These are phyloP conservation scores for Rauvolfia tetraphylla DNA, from an alignment of 257 asterid genomes.

Conservation along the genomic window DNA sequence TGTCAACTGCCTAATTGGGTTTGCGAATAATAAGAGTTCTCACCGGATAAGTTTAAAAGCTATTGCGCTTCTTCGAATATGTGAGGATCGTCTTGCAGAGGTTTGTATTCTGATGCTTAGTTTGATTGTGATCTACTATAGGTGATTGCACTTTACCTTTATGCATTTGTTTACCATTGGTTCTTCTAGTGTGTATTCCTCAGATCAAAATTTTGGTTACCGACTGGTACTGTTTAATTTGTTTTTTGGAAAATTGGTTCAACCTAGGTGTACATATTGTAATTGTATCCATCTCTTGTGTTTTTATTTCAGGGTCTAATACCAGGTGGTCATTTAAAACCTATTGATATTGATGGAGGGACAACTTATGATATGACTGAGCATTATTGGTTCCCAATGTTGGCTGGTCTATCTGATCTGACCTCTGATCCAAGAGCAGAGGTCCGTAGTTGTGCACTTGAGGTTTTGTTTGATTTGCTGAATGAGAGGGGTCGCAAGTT, in stretches of 20 bases:
- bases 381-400: constrained; percentile 99
- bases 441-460: constrained; percentile 96
- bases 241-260: background rate
- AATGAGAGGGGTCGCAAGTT: constrained; percentile 97
- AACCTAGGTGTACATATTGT: background rate
- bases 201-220: background rate
- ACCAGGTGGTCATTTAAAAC: constrained; percentile 94
- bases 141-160: background rate
- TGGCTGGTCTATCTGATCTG: constrained; percentile 97
- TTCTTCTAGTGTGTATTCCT: background rate
- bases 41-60: constrained; percentile 97
- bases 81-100: constrained; percentile 99
- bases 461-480: constrained; percentile 95
- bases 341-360: constrained; percentile 56
- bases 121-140: constrained; percentile 7
- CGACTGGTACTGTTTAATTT: background rate
- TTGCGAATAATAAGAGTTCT: constrained; percentile 90
- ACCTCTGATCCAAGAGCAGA: constrained; percentile 96
- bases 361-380: constrained; percentile 83
- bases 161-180: background rate
- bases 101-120: constrained; percentile 36
- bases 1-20: constrained; percentile 97
- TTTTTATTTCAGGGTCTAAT: constrained; percentile 67
- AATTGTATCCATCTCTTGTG: background rate
- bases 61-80: constrained; percentile 96